Base-by-base conservation (phyloP, 2,329 filamentous ascomycete genomes). In the Bipolaris sorokiniana region DNA sequence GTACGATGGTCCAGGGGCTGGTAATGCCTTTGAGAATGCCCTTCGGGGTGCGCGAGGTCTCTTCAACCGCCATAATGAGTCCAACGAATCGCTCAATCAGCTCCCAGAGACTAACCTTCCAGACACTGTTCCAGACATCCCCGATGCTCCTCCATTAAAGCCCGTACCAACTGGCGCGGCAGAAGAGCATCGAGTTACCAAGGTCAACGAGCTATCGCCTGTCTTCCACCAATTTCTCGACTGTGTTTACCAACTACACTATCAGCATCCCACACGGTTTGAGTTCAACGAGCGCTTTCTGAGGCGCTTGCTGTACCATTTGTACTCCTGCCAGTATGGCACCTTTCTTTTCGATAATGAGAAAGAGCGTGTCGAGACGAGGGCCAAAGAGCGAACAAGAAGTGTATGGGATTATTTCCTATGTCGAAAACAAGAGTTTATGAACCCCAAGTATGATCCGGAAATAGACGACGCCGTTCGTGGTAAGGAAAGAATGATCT, bases 151-250 rank as follows among this genome's bases (percentile, higher is more conserved):
- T 15, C 64, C 72, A 4, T 67, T 64, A 5, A 71, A 67, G 65
- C 72, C 56, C 28, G 74, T 52, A 59, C 78, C 72, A 62, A 74
- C 78, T 36, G 75, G 72, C 31, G 73, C 76, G 7, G 77, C 81
- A 31, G 79, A 82, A 41, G 84, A 88, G 54, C 84, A 85, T 63
- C 87, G 91, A 66, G 84, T 88, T 9, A 97, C 92, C 0, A 87
- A 88, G 57, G 87, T 88, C n/a, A 95, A 91, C 65, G 95, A 98
- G 79, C 90, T 96, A 33, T 96, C 92, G 58, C 95, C 95, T 0
- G 91, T 99, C 22, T 99, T 99, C 77, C 95, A 99, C 69, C 95
- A 99, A 72, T 99, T 98, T 77, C 84, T 99, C 9, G 95, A 98
- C 71, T 92, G 92, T 36, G 92, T 91, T 1, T 98, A 95, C 73